phyloP scores from a whole-genome alignment of 2,329 filamentous ascomycete species.

The Venturia nashicola region DNA sequence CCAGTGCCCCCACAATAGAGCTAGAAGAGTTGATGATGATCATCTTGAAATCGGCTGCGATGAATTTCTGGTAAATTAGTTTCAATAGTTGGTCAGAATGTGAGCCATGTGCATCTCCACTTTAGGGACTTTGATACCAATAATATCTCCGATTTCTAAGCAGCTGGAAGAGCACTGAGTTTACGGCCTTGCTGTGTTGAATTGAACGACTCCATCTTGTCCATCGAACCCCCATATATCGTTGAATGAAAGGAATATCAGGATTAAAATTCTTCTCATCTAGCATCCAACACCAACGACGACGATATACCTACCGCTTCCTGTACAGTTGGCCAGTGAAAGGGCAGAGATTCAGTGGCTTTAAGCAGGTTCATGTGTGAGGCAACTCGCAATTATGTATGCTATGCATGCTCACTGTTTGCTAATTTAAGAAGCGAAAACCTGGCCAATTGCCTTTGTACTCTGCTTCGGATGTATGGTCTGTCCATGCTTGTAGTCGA shows the following conservation, averaged over 20 bases:
- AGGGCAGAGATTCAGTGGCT: not conserved
- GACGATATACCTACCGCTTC: not conserved
- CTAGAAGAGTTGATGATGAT: too few species aligned
- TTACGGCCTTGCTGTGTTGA: not conserved
- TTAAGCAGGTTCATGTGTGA: not conserved
- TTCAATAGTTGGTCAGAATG: too few species aligned
- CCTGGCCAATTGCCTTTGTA: constrained; percentile 54
- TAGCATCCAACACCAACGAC: not conserved
- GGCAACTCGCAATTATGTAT: not conserved
- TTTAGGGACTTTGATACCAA: too few species aligned
- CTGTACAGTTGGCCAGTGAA: not conserved
- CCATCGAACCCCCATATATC: not conserved
- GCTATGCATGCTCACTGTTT: constrained; percentile 28
- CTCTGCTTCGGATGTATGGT: constrained; percentile 77
- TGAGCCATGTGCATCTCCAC: too few species aligned
- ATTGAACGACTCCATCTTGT: not conserved
- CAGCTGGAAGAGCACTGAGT: too few species aligned
- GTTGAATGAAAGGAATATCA: not conserved
- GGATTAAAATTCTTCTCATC: not conserved
- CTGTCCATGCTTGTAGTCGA: constrained; percentile 71
- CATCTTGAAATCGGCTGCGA: too few species aligned
- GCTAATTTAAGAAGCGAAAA: constrained; percentile 60
- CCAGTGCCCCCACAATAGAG: too few species aligned
- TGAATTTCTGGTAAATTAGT: too few species aligned
- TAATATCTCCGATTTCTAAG: too few species aligned